Percentiles rank a stretch among this genome's conserved stretches.
phyloP scores from a whole-genome alignment of 352 stramenopile species.

The Globisporangium paddicum region DNA sequence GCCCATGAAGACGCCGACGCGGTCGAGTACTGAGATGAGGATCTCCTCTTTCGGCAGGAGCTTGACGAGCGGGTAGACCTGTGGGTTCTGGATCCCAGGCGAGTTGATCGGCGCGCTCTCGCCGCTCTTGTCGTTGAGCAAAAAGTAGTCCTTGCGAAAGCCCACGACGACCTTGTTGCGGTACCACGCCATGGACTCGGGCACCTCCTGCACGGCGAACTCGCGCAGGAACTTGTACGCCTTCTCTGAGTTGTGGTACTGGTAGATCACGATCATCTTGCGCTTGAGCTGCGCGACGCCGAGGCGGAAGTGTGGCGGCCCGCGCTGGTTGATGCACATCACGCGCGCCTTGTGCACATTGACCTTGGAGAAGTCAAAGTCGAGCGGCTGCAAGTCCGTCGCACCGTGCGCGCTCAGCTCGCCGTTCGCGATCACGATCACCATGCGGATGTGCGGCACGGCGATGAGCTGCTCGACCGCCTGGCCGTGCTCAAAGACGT shows the following conservation, averaged over 20 bases:
- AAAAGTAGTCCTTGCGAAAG: slow-evolving; percentile 66
- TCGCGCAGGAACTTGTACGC: slow-evolving; percentile 75
- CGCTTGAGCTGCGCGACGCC: slow-evolving; percentile 59
- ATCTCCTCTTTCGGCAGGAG: slow-evolving; percentile 84
- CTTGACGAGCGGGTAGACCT: slow-evolving; percentile 70
- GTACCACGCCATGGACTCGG: slow-evolving; percentile 84
- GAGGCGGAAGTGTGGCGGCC: slow-evolving; percentile 78
- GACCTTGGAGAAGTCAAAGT: slow-evolving; percentile 78
- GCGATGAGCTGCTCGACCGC: slow-evolving; percentile 77
- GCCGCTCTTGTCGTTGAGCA: slow-evolving; percentile 82
- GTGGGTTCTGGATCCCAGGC: slow-evolving; percentile 56
- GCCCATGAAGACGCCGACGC: slow-evolving; percentile 75
- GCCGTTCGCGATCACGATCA: slow-evolving; percentile 78
- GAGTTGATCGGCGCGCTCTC: slow-evolving; percentile 70
- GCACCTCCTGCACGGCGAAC: slow-evolving; percentile 66
- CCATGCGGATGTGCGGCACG: slow-evolving; percentile 85
- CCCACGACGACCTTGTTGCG: slow-evolving; percentile 85
- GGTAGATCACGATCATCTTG: slow-evolving; percentile 74
- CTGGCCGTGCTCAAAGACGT: slow-evolving; percentile 71
- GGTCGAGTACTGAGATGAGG: slow-evolving; percentile 75
- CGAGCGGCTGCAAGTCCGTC: slow-evolving; percentile 71
- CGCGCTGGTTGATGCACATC: slow-evolving; percentile 80
- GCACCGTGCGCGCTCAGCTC: slow-evolving; percentile 67
- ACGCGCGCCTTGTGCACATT: slow-evolving; percentile 68
- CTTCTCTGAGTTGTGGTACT: slow-evolving; percentile 81